These are phyloP conservation scores for Phytopythium oedochilum DNA, from an alignment of 352 stramenopile species.

Conservation along the genomic window DNA sequence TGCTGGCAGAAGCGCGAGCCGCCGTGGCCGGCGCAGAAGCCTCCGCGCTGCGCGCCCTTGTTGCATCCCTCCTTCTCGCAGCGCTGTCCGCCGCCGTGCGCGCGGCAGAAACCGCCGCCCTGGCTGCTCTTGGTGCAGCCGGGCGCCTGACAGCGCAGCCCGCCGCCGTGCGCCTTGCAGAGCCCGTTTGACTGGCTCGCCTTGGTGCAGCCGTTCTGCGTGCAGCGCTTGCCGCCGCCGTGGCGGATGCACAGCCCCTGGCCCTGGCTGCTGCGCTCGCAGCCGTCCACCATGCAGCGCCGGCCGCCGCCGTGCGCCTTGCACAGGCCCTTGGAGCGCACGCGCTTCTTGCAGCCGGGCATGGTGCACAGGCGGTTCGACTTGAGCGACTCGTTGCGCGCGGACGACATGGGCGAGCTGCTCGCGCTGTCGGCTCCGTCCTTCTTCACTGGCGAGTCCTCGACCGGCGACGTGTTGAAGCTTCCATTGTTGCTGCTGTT, in stretches of 20 bases:
- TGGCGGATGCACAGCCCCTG: conserved; percentile 83
- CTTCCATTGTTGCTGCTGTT: too few relatives aligned
- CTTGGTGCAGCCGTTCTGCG: conserved; percentile 74
- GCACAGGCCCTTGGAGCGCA: conserved; percentile 81
- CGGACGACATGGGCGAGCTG: background rate
- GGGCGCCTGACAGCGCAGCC: conserved; percentile 60
- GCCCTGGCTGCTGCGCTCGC: conserved; percentile 74
- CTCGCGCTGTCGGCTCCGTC: conserved; percentile 11
- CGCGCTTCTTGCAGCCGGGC: conserved; percentile 78
- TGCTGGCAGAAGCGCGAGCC: conserved; percentile 78
- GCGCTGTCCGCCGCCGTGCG: conserved; percentile 77
- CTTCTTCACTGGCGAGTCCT: conserved; percentile 8
- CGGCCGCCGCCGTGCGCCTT: conserved; percentile 78
- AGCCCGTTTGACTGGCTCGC: conserved; percentile 79
- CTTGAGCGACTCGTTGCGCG: conserved; percentile 63
- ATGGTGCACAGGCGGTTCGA: conserved; percentile 79
- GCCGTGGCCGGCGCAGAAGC: conserved; percentile 81
- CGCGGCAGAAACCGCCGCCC: conserved; percentile 79
- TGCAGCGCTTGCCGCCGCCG: conserved; percentile 78
- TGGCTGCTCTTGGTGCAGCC: conserved; percentile 83
- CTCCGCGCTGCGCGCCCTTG: conserved; percentile 75
- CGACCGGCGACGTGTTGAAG: background rate
- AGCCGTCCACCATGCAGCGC: conserved; percentile 79
- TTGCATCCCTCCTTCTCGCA: conserved; percentile 83
- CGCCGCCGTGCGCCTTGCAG: conserved; percentile 83